Evolutionary conservation across 352 stramenopile species (phyloP), one percentile per base, ranked within the genome.

Genomic region (Albugo laibachii): DNA sequence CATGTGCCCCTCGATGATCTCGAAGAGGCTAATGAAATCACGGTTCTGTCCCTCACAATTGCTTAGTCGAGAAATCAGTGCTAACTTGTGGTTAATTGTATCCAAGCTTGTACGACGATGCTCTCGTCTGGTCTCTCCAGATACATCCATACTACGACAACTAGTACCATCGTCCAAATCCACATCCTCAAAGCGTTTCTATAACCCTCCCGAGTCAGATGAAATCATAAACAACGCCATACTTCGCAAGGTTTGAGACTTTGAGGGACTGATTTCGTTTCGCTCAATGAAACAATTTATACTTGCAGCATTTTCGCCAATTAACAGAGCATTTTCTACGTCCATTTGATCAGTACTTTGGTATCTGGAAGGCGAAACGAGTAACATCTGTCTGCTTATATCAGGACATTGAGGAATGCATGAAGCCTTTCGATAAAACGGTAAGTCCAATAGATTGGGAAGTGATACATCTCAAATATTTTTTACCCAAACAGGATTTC

Each of bases 261-360:
- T 15, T 12, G 16, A 8, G 16, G 16, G 38, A 24, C 36, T 14
- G 36, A 16, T 41, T 31, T 31, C 8, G 38, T 43, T 10, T 24
- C 38, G 20, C 16, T 43, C 38, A 24, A 43, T 24, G 3, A 24
- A 10, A 10, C 20, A 24, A 43, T 8, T 43, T 38, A 1, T 38
- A 14, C n/a, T n/a, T 38, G n/a, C 52, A 89, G 74, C 78, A 93
- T 52, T 93, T 93, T 46, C 62, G 71, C 36, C 70, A 82, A 54
- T 65, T 93, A 11, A 92, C 80, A 2, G 79, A 84, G 51, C 57
- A 62, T 5, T 92, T 93, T 39, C 55, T 93, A n/a, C 61, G 71
- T n/a, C 80, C 80, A 13, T 89, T 93, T 42, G 72, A 92, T 52
- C 66, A 80, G 36, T 92, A 83, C 47, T 88, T 93, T 50, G 73